Base-by-base conservation (phyloP, 169 alveolate species). In the Babesia caballi region DNA sequence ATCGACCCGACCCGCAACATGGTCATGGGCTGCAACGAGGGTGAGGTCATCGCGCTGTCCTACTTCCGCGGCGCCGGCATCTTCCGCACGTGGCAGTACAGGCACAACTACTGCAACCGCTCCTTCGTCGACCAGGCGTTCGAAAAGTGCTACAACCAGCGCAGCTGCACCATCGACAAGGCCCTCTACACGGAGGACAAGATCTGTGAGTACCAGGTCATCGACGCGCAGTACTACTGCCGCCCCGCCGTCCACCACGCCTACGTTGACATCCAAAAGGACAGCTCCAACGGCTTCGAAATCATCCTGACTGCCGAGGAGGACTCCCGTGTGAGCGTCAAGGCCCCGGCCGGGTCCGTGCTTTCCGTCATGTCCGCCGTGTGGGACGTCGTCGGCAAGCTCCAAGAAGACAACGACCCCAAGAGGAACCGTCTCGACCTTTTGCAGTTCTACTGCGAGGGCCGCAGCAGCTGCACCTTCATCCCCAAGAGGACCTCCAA, bases 341-440 rank as follows among this genome's bases (percentile, higher is more conserved):
- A 58, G 74, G 76, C 81, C n/a, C 72, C 72, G 11, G 72, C 76
- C 4, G 66, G 30, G 32, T 25, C 32, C 9, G 75, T 77, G 19
- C 75, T 66, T 25, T 35, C 54, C 35, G 80, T 68, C 30, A 56
- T 67, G 11, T 66, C 80, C 7, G 85, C 85, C 58, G 44, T 41
- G 15, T 77, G 85, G 85, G 75, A 66, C 27, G 57, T 71, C 9
- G 61, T 52, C 25, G 71, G 57, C 12, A 66, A 60, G 68, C 23
- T 25, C 4, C 2, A 33, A 1, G 57, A 60, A 21, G 78, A 65
- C 53, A 54, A 75, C 14, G 72, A 47, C 40, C 63, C 71, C 51
- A 68, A 21, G 58, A 77, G 72, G 58, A 71, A 77, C 71, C 85
- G 85, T 61, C 53, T 49, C 28, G 85, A 77, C 21, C 40, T 66